These are phyloP conservation scores for Elsinoe fawcettii DNA, from an alignment of 2,329 filamentous ascomycete genomes.

Conservation along the genomic window DNA sequence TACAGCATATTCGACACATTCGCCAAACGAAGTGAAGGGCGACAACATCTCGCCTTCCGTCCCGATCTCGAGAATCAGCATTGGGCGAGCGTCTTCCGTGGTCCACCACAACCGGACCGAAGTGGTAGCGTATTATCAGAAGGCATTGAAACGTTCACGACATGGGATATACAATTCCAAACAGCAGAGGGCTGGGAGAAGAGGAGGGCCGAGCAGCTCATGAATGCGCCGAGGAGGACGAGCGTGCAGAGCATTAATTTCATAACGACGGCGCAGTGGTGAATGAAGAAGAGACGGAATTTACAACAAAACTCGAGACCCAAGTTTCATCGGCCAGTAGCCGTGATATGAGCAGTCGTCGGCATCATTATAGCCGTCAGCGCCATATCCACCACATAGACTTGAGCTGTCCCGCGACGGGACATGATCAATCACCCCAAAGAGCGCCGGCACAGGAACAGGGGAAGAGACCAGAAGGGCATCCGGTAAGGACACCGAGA, in stretches of 20 bases:
- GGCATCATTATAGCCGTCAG: too few species aligned
- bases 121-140: background rate
- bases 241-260: slow-evolving; percentile 9
- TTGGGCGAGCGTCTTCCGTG: slow-evolving; percentile 12
- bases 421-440: too few species aligned
- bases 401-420: too few species aligned
- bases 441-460: too few species aligned
- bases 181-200: slow-evolving; percentile 12
- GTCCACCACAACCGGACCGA: background rate
- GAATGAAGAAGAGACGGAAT: background rate
- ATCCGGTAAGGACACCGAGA: too few species aligned
- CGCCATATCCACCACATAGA: too few species aligned
- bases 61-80: slow-evolving; percentile 12
- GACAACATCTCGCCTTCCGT: slow-evolving; percentile 2
- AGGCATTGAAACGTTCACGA: slow-evolving; percentile 2
- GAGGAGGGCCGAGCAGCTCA: slow-evolving; percentile 10
- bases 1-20: slow-evolving; percentile 15
- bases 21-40: slow-evolving; percentile 1
- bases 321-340: background rate
- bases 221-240: slow-evolving; percentile 1
- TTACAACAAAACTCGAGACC: background rate
- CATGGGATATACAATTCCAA: slow-evolving; percentile 9
- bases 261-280: slow-evolving; percentile 12
- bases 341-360: background rate
- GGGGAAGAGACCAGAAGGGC: too few species aligned